These are phyloP conservation scores for Phytophthora cactorum DNA, from an alignment of 352 stramenopile genomes.

Conservation along the genomic window DNA sequence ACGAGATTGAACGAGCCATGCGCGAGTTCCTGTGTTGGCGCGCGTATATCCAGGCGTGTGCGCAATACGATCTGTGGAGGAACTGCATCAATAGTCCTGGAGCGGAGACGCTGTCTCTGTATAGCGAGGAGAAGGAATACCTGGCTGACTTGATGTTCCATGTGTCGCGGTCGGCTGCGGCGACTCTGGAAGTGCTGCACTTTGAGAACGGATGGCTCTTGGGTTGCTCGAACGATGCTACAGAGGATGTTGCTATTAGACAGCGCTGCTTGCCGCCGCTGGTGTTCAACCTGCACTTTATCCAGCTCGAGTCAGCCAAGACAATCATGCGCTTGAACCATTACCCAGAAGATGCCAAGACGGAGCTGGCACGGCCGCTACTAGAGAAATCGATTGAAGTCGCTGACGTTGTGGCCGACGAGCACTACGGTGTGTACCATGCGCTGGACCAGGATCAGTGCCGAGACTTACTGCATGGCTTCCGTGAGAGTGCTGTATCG, in stretches of 20 bases:
- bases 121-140: conserved; percentile 82
- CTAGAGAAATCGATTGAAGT: conserved; percentile 81
- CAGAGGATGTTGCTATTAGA: conserved; percentile 52
- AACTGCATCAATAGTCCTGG: conserved; percentile 49
- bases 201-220: conserved; percentile 84
- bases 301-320: conserved; percentile 81
- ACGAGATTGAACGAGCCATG: conserved; percentile 61
- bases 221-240: conserved; percentile 50
- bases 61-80: conserved; percentile 77
- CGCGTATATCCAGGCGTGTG: conserved; percentile 66
- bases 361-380: conserved; percentile 60
- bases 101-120: conserved; percentile 43
- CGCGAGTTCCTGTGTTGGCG: conserved; percentile 79
- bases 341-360: conserved; percentile 64
- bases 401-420: conserved; percentile 78
- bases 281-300: conserved; percentile 78
- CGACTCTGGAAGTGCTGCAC: conserved; percentile 74
- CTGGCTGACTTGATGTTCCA: conserved; percentile 82
- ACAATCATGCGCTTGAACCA: conserved; percentile 71
- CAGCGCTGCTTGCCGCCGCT: conserved; percentile 69
- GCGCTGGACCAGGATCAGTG: conserved; percentile 70
- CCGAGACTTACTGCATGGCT: conserved; percentile 65
- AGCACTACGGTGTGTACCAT: conserved; percentile 74
- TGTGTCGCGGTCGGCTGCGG: conserved; percentile 53
- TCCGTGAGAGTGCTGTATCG: conserved; percentile 75